Conservation (phyloP, 768 basidiomycete species). For the Lanmaoa rubissima region DNA sequence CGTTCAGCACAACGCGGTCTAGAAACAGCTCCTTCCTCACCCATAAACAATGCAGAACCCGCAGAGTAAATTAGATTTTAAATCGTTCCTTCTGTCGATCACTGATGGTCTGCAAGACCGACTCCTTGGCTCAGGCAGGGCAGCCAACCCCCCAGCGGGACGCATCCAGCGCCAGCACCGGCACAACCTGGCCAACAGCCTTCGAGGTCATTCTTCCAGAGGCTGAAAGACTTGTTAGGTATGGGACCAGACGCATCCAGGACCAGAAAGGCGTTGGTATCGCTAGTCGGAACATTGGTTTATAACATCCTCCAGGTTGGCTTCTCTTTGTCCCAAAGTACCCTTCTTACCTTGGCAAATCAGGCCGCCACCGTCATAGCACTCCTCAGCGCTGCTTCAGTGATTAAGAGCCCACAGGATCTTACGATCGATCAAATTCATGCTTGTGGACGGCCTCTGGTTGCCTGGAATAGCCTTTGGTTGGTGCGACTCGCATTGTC, state of each 20-base stretch:
- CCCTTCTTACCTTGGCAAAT: conserved; percentile 3
- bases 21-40: conserved; percentile 19
- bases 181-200: conserved; percentile 6
- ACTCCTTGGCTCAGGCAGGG: conserved; percentile 26
- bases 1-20: conserved; percentile 25
- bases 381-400: conserved; percentile 48
- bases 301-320: conserved; percentile 57
- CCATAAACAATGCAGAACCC: conserved; percentile 13
- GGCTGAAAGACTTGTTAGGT: conserved; percentile 45
- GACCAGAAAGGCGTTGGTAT: conserved; percentile 52
- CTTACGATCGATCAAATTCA: conserved; percentile 50
- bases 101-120: conserved; percentile 24
- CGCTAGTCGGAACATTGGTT: conserved; percentile 47
- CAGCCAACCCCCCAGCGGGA: conserved; percentile 17
- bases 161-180: not conserved
- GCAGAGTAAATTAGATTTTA: conserved; percentile 18
- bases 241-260: conserved; percentile 51
- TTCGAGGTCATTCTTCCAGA: conserved; percentile 20
- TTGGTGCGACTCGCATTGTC: conserved; percentile 51
- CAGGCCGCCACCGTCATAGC: conserved; percentile 54
- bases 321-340: not conserved
- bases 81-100: conserved; percentile 7
- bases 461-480: conserved; percentile 69
- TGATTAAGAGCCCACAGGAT: conserved; percentile 44
- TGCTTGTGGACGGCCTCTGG: conserved; percentile 63